Conservation (phyloP, 345 rosid species). For the Eucalyptus shirleyi region DNA sequence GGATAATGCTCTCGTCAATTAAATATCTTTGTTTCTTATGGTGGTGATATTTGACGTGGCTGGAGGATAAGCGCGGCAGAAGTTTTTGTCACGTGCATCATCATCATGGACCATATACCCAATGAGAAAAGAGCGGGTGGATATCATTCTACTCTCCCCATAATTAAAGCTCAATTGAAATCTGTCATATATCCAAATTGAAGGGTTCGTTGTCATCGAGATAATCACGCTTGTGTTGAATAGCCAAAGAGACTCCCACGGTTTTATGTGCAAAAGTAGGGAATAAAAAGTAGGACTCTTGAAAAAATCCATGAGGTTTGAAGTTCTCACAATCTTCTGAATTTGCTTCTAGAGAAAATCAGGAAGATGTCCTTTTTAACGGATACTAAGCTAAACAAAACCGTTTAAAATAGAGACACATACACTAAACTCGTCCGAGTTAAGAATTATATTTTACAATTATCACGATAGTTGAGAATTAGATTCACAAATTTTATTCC, state of each 20-base stretch:
- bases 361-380: background rate
- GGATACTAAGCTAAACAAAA: background rate
- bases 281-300: background rate
- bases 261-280: background rate
- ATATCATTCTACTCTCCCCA: background rate
- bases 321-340: background rate
- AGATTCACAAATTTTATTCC: background rate
- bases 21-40: background rate
- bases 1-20: background rate
- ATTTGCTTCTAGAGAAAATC: background rate
- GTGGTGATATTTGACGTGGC: background rate
- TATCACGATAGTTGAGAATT: background rate
- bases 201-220: background rate
- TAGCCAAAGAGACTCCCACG: background rate
- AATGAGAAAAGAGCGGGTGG: background rate
- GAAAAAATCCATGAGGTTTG: background rate
- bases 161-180: background rate
- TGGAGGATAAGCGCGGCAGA: background rate
- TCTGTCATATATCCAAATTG: background rate
- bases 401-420: background rate
- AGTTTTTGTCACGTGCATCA: background rate
- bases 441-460: background rate
- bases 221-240: background rate
- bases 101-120: background rate
- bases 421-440: accelerated